Base-by-base conservation (phyloP, 1,139 yeast genomes). In the Chernovozyma sophiae-reginae region DNA sequence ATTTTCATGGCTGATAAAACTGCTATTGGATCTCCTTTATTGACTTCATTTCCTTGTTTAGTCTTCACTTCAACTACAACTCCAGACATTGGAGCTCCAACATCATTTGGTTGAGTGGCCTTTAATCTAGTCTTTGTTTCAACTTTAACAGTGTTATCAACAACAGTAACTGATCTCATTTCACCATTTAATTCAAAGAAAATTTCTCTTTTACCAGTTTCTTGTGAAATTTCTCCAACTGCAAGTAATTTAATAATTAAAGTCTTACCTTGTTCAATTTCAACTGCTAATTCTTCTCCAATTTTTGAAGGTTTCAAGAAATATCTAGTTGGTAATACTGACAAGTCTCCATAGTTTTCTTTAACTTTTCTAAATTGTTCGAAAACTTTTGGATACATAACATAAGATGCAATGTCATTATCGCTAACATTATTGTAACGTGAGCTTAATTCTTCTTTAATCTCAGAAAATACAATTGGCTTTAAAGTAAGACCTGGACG, bases 41-140 rank as follows among this genome's bases (percentile, higher is more conserved):
- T 87, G 48, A 94, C 96, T 49, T 82, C 84, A 37, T 81, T 73
- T 43, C 95, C 96, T 51, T 79, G 78, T 68, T 87, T 86, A 43
- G 87, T 86, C 57, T 95, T 86, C 41, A 92, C 83, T 66, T 94
- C 98, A 49, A 92, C 87, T 42, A 92, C 89, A 44, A 92, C 97
- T 70, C 99, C 99, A 25, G 97, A 95, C 98, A 92, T 92, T 64
- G 98, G 99, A 4, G 98, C 96, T 51, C 97, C 98, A 46, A 94
- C 83, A 51, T 94, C 97, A 56, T 83, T 85, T 42, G 95, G 89
- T 60, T 86, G 85, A 49, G 82, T 86, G 34, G 97, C 98, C 77
- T 92, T 94, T 49, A 90, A 85, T 60, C 97, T 84, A 23, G 94
- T 71, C 46, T 85, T 77, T 34, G 86, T 77, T 64, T 87, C 97